Base-by-base conservation (phyloP, 164 flowering plant genomes). In the Echeveria elegans region DNA sequence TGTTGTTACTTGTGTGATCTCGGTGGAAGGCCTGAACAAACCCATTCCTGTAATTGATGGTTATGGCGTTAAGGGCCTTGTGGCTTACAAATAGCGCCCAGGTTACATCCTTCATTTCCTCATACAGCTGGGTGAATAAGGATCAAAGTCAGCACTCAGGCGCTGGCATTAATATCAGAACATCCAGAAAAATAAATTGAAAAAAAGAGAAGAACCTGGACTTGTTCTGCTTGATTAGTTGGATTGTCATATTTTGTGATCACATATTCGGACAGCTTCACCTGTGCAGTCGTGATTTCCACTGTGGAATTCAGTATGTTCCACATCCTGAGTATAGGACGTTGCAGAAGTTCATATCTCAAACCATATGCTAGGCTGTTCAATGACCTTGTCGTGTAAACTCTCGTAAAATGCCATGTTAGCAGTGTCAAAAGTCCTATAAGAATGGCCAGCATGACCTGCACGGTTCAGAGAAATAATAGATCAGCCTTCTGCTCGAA, bases 21-120 rank as follows among this genome's bases (percentile, higher is more conserved):
- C 99, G 83, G 70, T 94, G 97, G 68, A 94, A 89, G 40, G 97
- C 99, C 72, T 94, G 99, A 63, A 94, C 97, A 74, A 89, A 88
- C 1, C 99, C 99, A 62, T 94, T 91, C 70, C 68, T 82, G 74
- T 94, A 91, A 14, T 78, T 89, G 68, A 89, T 85, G 12, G 99
- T 94, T 64, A 94, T 88, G 8, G 99, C 83, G 75, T 82, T 88
- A 37, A 94, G 92, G 64, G 97, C 95, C 76, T 78, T 88, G 9
- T 86, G 86, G 66, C 99, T 88, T 15, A 89, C 87, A 77, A 94
- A 94, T 24, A 91, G 73, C 6, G 95, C 95, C 99, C 99, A 94
- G 62, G 97, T 89, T 24, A 91, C 76, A 52, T 81, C 86, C 83
- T 63, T 85, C 99, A 94, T 94, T 48, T 74, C 81, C 74, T 84